Base-by-base conservation (phyloP, 495 filamentous ascomycete species). In the Elaphomyces granulatus region DNA sequence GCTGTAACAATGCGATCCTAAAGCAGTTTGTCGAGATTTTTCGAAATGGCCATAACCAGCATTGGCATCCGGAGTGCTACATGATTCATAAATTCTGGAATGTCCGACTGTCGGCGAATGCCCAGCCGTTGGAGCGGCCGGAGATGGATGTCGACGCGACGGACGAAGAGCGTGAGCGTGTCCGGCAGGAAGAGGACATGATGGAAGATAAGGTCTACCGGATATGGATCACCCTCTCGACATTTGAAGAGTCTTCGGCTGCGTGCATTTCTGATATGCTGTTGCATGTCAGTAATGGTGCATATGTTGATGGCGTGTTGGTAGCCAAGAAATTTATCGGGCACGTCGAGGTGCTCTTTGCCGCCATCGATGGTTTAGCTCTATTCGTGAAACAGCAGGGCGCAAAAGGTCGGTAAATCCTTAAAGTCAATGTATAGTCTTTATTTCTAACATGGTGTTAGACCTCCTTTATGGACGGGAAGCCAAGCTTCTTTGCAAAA, bases 1-100 rank as follows among this genome's bases (percentile, higher is more conserved):
- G 92, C 23, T 99, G 92, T 53, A 85, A 93, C 45, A 94, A 86
- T 3, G 81, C 90, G n/a, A 99, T 99, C 41, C 68, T 99, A 15
- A 99, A 99, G 60, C 92, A 99, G 54, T 99, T 99, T 52, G 92
- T 99, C 18, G 90, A 99, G 59, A 95, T 99, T 44, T 96, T 87
- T 60, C 77, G 92, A 36, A 95, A 96, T 57, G 88, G 90, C 0
- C 78, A 92, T 54, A 94, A 96, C 53, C 92, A 99, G 54, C 92
- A 99, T 51, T 99, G 92, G 92, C 92, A 99, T 53, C 92, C 92
- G 2, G 92, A 99, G 56, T 99, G 92, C 59, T 99, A 99, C 57
- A 99, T 96, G 90, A 99, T 99, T 32, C 92, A 99, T 60, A 99
- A 99, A 54, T 99, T 96, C 63, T 99, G 92, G 92, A 99, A 94